These are phyloP conservation scores for Metschnikowia noctiluminum DNA, from an alignment of 805 yeast species.

Conservation along the genomic window DNA sequence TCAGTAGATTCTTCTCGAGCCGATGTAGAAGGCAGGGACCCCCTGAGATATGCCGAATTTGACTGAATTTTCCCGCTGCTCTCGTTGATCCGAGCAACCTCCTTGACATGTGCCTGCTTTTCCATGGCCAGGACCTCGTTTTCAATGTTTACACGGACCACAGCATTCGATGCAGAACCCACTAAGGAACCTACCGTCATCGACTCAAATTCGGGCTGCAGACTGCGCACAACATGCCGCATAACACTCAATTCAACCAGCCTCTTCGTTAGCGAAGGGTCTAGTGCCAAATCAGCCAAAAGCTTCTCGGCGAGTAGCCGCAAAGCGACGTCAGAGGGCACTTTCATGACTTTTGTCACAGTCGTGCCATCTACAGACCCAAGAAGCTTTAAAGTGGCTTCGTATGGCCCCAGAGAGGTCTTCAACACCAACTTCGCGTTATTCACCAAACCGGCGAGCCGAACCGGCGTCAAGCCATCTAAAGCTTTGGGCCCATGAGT, in stretches of 20 bases:
- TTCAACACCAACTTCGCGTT: constrained; percentile 31
- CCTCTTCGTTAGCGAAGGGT: constrained; percentile 20
- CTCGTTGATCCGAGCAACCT: not conserved
- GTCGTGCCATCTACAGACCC: constrained; percentile 7
- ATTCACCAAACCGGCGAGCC: constrained; percentile 31
- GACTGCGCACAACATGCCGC: constrained; percentile 6
- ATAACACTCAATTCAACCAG: constrained; percentile 15
- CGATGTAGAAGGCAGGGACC: not conserved
- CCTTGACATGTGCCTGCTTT: constrained; percentile 1
- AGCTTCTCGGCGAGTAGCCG: constrained; percentile 5
- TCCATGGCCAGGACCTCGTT: not conserved
- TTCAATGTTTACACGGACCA: constrained; percentile 13
- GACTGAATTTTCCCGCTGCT: not conserved
- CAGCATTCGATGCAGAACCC: constrained; percentile 16
- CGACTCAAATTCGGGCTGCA: constrained; percentile 5
- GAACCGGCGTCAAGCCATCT: constrained; percentile 31
- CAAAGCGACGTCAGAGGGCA: constrained; percentile 2
- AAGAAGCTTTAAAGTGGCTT: constrained; percentile 7
- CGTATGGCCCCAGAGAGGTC: not conserved
- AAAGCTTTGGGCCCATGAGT: constrained; percentile 27
- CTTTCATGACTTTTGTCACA: constrained; percentile 8
- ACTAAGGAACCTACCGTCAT: constrained; percentile 12
- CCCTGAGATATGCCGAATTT: not conserved
- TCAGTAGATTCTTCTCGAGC: not conserved
- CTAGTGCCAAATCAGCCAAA: constrained; percentile 7